Conservation (phyloP, 345 rosid species). For the Citrus cavaleriei region DNA sequence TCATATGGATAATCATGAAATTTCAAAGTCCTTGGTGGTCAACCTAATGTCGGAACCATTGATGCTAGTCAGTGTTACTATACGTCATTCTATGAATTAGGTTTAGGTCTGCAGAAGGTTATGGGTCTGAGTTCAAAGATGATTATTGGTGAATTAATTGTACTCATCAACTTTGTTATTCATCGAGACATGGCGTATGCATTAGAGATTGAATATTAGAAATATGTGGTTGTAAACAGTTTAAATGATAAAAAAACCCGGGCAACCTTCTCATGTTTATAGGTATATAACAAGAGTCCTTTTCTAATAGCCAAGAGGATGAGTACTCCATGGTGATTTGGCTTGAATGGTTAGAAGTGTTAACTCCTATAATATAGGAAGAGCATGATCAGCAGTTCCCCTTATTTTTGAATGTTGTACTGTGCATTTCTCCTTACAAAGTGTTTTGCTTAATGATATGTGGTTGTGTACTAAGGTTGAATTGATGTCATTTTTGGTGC, state of each 20-base stretch:
- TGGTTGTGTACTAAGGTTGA: neutral
- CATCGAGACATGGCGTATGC: neutral
- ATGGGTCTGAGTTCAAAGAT: neutral
- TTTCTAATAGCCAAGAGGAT: neutral
- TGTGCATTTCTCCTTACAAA: neutral
- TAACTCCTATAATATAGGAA: neutral
- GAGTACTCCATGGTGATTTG: neutral
- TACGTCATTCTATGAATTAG: neutral
- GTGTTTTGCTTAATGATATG: neutral
- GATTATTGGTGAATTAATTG: neutral
- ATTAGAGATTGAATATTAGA: neutral
- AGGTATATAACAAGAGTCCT: neutral
- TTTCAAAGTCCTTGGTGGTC: neutral
- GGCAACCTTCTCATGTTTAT: neutral
- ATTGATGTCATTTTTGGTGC: slow-evolving; percentile 6
- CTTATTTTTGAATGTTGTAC: neutral
- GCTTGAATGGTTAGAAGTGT: neutral
- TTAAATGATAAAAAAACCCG: neutral
- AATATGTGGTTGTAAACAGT: neutral
- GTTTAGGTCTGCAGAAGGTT: neutral
- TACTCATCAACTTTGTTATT: neutral
- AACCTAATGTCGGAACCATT: neutral
- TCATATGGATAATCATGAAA: neutral
- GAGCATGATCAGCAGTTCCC: neutral
- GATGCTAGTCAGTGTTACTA: neutral